phyloP scores from a whole-genome alignment of 2,329 filamentous ascomycete genomes.

The Chrysosporium keratinophilum region DNA sequence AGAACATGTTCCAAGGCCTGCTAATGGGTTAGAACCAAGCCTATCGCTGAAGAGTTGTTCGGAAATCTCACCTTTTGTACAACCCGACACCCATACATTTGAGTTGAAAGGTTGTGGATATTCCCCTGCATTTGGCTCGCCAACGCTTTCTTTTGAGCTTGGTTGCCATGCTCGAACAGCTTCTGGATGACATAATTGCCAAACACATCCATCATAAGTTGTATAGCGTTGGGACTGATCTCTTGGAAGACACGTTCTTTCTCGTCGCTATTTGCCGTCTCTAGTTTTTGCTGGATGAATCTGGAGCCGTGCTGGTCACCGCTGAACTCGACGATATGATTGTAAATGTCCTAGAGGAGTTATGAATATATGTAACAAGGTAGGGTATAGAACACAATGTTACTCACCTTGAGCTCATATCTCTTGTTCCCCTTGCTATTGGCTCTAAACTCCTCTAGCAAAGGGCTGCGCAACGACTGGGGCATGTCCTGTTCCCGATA shows the following conservation, averaged over 20 bases:
- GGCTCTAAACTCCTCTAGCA: slow-evolving; percentile 70
- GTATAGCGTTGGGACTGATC: slow-evolving; percentile 70
- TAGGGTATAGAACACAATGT: background rate
- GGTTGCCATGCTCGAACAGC: slow-evolving; percentile 90
- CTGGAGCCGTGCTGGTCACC: slow-evolving; percentile 92
- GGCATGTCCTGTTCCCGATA: slow-evolving; percentile 50
- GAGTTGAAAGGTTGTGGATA: slow-evolving; percentile 65
- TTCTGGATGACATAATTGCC: slow-evolving; percentile 99
- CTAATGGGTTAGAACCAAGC: slow-evolving; percentile 11
- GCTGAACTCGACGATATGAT: slow-evolving; percentile 83
- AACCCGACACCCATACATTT: slow-evolving; percentile 90
- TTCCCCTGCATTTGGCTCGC: slow-evolving; percentile 81
- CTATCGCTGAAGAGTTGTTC: background rate
- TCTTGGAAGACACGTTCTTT: slow-evolving; percentile 85
- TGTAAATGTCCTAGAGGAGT: slow-evolving; percentile 59
- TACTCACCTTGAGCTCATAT: slow-evolving; percentile 63
- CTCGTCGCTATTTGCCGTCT: slow-evolving; percentile 88
- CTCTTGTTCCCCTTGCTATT: slow-evolving; percentile 62
- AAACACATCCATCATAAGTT: slow-evolving; percentile 92
- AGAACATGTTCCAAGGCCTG: slow-evolving; percentile 82
- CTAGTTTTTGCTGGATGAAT: slow-evolving; percentile 88
- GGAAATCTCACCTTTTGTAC: slow-evolving; percentile 66
- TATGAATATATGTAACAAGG: background rate
- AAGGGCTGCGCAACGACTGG: slow-evolving; percentile 55
- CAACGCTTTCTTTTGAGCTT: slow-evolving; percentile 79